Conservation (phyloP, 2,329 filamentous ascomycete genomes). For the Aspergillus hiratsukae region DNA sequence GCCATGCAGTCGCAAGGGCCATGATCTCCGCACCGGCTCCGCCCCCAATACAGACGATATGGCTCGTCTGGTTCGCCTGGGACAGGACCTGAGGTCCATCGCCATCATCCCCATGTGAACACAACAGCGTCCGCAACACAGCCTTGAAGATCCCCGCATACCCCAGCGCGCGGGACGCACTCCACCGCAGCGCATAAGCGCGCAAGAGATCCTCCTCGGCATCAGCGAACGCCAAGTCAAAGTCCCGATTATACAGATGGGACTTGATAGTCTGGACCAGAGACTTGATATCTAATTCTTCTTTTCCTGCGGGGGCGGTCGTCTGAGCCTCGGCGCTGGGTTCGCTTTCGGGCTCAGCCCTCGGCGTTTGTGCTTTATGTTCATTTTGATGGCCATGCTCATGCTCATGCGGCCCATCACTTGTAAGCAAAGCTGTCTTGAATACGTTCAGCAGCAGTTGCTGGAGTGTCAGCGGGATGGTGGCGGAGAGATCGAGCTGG, state of each 20-base stretch:
- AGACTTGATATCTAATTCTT: constrained; percentile 37
- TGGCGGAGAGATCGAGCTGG: constrained; percentile 20
- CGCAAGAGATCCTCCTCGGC: constrained; percentile 65
- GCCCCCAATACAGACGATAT: constrained; percentile 58
- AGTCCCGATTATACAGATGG: constrained; percentile 82
- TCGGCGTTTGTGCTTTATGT: not conserved
- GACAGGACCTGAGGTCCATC: not conserved
- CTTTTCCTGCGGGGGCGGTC: not conserved
- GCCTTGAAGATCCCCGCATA: constrained; percentile 62
- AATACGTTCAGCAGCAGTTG: constrained; percentile 73
- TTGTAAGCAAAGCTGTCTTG: constrained; percentile 56
- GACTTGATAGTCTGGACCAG: constrained; percentile 78
- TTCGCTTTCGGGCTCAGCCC: not conserved
- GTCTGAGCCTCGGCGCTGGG: not conserved
- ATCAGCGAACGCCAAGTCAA: constrained; percentile 66
- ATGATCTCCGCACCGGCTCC: constrained; percentile 65
- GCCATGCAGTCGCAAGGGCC: constrained; percentile 54
- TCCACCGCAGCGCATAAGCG: constrained; percentile 88
- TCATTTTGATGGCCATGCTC: not conserved
- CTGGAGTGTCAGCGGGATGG: constrained; percentile 53
- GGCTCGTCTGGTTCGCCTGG: constrained; percentile 3
- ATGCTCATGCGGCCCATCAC: constrained; percentile 6
- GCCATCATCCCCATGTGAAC: not conserved
- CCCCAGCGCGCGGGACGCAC: constrained; percentile 75
- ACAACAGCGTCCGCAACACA: constrained; percentile 24